Percentiles rank a stretch among this genome's conserved stretches.
These are phyloP conservation scores for Skeletonema costatum DNA, from an alignment of 108 stramenopile species.

Conservation along the genomic window DNA sequence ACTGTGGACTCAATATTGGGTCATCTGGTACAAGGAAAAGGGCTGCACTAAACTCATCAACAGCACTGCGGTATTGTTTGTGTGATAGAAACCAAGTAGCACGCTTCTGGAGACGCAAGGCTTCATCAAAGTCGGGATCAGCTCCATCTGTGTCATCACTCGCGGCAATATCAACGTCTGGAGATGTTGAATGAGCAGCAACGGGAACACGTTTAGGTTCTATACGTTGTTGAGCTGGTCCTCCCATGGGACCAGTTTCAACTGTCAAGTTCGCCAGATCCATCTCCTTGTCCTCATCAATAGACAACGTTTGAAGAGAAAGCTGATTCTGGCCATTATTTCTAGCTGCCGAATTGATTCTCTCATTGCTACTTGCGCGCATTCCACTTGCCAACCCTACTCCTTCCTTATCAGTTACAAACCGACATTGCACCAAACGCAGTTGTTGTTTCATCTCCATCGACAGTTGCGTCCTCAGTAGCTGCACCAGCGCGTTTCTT, in stretches of 20 bases:
- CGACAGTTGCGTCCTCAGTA: conserved; percentile 45
- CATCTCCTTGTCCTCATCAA: conserved; percentile 31
- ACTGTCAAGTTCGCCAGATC: conserved; percentile 28
- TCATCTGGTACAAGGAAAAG: conserved; percentile 86
- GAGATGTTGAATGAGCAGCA: not conserved
- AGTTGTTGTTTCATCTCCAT: conserved; percentile 58
- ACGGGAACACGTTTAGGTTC: conserved; percentile 1
- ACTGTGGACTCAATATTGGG: conserved; percentile 71
- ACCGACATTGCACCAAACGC: conserved; percentile 61
- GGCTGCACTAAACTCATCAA: conserved; percentile 89
- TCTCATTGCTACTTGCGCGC: conserved; percentile 11
- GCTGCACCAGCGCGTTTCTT: conserved; percentile 11
- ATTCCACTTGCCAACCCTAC: conserved; percentile 41
- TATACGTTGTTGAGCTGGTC: conserved; percentile 34
- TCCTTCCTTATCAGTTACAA: conserved; percentile 58
- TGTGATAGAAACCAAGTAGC: conserved; percentile 70
- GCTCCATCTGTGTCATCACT: conserved; percentile 39
- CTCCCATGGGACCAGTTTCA: conserved; percentile 49
- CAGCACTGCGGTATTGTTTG: conserved; percentile 79
- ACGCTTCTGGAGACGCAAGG: conserved; percentile 81
- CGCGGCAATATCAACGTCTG: conserved; percentile 9
- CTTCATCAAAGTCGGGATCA: conserved; percentile 90
- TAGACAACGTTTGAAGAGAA: conserved; percentile 17
- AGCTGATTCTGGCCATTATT: not conserved
- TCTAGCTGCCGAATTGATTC: conserved; percentile 15